A percentile compares a stretch with the other conserved stretches of the same genome.
phyloP scores from a whole-genome alignment of 768 basidiomycete species.

The Lactarius quietus region DNA sequence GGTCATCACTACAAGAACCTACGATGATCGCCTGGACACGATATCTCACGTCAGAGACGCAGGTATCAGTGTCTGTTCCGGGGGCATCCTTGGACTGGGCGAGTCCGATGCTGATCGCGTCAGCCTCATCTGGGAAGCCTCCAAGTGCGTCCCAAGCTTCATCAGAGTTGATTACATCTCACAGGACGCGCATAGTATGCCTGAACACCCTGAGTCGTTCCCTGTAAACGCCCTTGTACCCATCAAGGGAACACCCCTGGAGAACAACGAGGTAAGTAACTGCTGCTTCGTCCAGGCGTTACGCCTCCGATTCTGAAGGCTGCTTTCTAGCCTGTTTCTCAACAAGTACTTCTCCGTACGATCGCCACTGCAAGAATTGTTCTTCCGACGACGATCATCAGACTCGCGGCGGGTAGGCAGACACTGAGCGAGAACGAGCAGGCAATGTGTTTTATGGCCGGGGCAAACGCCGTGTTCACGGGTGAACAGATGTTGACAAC shows the following conservation, averaged over 20 bases:
- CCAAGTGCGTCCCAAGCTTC: constrained; percentile 56
- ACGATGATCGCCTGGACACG: constrained; percentile 89
- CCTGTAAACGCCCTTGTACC: constrained; percentile 97
- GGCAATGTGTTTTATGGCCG: constrained; percentile 98
- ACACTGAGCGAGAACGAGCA: constrained; percentile 88
- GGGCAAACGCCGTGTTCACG: constrained; percentile 98
- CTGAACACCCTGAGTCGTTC: constrained; percentile 97
- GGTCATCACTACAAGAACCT: constrained; percentile 95
- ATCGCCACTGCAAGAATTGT: constrained; percentile 94
- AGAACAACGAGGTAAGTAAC: constrained; percentile 72
- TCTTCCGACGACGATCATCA: constrained; percentile 88
- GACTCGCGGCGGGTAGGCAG: constrained; percentile 91
- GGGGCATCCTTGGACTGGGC: constrained; percentile 92
- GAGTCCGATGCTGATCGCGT: constrained; percentile 88
- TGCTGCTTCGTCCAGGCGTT: background rate
- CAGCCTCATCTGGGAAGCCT: constrained; percentile 90
- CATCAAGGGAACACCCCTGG: constrained; percentile 90
- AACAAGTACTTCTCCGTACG: constrained; percentile 85
- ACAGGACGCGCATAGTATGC: constrained; percentile 53
- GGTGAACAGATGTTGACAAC: constrained; percentile 98
- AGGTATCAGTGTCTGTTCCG: constrained; percentile 96
- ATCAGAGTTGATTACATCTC: constrained; percentile 3
- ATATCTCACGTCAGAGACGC: constrained; percentile 89
- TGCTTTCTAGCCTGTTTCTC: constrained; percentile 59
- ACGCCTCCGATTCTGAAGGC: background rate